Conservation (phyloP, 257 asterid genomes). For the Pogostemon cablin region DNA sequence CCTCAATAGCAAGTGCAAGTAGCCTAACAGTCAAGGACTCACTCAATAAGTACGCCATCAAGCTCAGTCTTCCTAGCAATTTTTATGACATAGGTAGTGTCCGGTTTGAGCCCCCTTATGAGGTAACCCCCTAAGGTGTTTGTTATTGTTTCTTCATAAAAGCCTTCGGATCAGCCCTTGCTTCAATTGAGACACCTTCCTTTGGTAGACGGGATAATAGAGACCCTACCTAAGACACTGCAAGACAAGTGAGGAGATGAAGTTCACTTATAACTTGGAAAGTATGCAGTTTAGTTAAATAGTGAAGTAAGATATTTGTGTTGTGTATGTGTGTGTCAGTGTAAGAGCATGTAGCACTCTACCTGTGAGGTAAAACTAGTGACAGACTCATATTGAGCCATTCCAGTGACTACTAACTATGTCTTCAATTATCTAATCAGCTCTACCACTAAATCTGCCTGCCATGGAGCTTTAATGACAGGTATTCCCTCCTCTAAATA, state of each 20-base stretch:
- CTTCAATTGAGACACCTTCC: slow-evolving; percentile 88
- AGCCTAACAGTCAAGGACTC: slow-evolving; percentile 67
- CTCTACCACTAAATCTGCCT: slow-evolving; percentile 92
- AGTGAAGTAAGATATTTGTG: too few relatives aligned
- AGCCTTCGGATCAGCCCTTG: slow-evolving; percentile 88
- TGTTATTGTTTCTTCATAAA: slow-evolving; percentile 86
- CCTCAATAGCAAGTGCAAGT: slow-evolving; percentile 36
- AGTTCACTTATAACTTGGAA: slow-evolving; percentile 4
- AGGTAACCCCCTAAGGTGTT: slow-evolving; percentile 83
- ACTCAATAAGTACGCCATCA: slow-evolving; percentile 61
- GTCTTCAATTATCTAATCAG: slow-evolving; percentile 84
- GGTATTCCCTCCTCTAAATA: slow-evolving; percentile 63
- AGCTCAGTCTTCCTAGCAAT: slow-evolving; percentile 66
- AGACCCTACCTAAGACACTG: slow-evolving; percentile 89
- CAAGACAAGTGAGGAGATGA: slow-evolving; percentile 35
- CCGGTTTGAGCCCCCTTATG: slow-evolving; percentile 90
- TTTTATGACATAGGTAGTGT: slow-evolving; percentile 69
- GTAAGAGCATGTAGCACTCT: too few relatives aligned
- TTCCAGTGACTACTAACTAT: slow-evolving; percentile 93
- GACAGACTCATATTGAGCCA: slow-evolving; percentile 85
- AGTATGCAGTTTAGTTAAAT: too few relatives aligned
- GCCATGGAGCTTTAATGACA: slow-evolving; percentile 93
- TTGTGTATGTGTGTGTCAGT: too few relatives aligned
- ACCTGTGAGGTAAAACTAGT: slow-evolving; percentile 44
- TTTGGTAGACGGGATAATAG: slow-evolving; percentile 90